Conservation (phyloP, 305 asterid genomes). For the Caryopteris hybrid region DNA sequence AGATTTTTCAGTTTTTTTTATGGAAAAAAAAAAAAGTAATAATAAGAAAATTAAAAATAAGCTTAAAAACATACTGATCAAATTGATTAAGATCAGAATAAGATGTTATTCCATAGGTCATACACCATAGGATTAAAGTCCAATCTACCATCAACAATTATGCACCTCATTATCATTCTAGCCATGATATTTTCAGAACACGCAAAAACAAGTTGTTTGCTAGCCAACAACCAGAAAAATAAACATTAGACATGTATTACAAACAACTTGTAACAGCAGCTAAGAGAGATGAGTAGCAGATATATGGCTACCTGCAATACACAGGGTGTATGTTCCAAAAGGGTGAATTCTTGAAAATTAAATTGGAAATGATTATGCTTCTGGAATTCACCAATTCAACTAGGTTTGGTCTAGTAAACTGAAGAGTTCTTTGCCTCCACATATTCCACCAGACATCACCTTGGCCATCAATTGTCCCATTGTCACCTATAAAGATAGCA, state of each 20-base stretch:
- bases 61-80: background rate
- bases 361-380: constrained; percentile 65
- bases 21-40: background rate
- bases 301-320: constrained; percentile 65
- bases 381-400: constrained; percentile 75
- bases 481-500: constrained; percentile 41
- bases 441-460: constrained; percentile 93
- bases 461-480: constrained; percentile 84
- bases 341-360: constrained; percentile 73
- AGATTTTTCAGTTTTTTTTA: background rate
- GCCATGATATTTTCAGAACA: background rate
- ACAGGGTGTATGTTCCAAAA: constrained; percentile 97
- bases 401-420: constrained; percentile 74
- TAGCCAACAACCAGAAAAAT: background rate
- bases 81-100: background rate
- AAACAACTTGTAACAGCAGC: too few species aligned
- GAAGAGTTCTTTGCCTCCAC: constrained; percentile 88
- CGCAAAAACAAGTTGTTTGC: background rate
- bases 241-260: background rate
- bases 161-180: background rate
- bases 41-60: background rate
- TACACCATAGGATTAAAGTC: background rate
- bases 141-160: background rate
- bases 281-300: background rate
- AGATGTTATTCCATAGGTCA: background rate